phyloP scores from a whole-genome alignment of 2,329 filamentous ascomycete genomes.

The Colletotrichum cuscutae region DNA sequence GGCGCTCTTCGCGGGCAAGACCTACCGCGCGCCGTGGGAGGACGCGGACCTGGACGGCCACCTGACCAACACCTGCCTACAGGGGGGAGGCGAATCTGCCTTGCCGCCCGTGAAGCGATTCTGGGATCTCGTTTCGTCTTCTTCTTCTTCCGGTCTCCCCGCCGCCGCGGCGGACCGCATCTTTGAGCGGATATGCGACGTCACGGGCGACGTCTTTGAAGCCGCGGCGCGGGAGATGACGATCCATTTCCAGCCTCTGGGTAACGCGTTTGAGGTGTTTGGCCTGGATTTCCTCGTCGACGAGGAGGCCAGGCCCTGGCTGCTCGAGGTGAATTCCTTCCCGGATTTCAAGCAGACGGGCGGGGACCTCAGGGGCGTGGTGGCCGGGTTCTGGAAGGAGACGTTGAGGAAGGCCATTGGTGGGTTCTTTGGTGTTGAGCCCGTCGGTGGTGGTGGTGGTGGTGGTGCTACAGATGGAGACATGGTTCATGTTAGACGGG shows the following conservation, averaged over 20 bases:
- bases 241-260: conserved; percentile 90
- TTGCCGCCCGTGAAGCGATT: conserved; percentile 76
- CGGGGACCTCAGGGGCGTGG: conserved; percentile 74
- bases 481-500: conserved; percentile 63
- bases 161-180: conserved; percentile 66
- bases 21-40: conserved; percentile 75
- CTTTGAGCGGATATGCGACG: conserved; percentile 77
- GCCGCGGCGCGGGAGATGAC: conserved; percentile 86
- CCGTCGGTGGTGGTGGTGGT: background rate
- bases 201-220: conserved; percentile 84
- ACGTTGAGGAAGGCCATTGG: conserved; percentile 75
- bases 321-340: conserved; percentile 95
- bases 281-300: conserved; percentile 92
- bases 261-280: conserved; percentile 91
- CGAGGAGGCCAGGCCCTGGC: conserved; percentile 69
- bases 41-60: conserved; percentile 73
- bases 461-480: conserved; percentile 39
- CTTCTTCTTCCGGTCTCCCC: conserved; percentile 36
- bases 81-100: conserved; percentile 62
- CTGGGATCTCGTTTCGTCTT: conserved; percentile 66
- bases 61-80: conserved; percentile 95
- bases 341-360: conserved; percentile 97
- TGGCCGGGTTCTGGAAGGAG: conserved; percentile 80
- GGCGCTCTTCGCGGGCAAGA: conserved; percentile 84
- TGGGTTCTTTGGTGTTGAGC: conserved; percentile 69